Base-by-base conservation (phyloP, 371 early-diverging fungal species). In the Apophysomyces sp. region DNA sequence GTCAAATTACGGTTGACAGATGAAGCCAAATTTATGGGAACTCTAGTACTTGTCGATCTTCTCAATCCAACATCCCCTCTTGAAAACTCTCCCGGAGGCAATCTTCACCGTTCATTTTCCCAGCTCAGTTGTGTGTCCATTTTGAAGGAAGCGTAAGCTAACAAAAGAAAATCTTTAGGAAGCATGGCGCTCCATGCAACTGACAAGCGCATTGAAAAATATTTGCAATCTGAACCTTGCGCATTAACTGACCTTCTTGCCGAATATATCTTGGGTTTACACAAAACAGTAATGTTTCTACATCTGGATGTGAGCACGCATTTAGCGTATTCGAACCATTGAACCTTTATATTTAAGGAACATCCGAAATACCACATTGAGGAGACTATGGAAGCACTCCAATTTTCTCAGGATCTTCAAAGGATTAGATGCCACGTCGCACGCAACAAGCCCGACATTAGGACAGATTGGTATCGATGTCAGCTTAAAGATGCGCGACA, bases 1-100 rank as follows among this genome's bases (percentile, higher is more conserved):
- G 49, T 61, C 27, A 40, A 57, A 5, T n/a, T 66, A 15, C 56
- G 61, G 4, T 52, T 66, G 32, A 61, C 61, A 13, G 66, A 66
- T 16, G 61, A 60, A 15, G 55, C 61, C 2, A 39, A 57, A 32
- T 53, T 66, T 12, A 37, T 66, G 18, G 61, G 66, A 0, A 52
- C 39, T 16, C 11, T 66, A 13, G 15, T 61, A 18, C 54, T 66
- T 60, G 61, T 21, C 2, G 61, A 66, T 36, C 27, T 66, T 13
- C 34, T 40, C 18, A 40, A 60, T 28, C 66, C 66, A 4, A 41
- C 52, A 4, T 60, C 57, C 26, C 53, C 58, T 4, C 7, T 15
- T 2, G 44, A 27, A 5, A 16, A 24, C 15, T 21, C 34, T 26
- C 52, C 66, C 15, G 41, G 52, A 5, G 6, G n/a, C 16, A 49